Evolutionary conservation across 345 rosid species (phyloP), one percentile per base, ranked within the genome.

Genomic region (Isatis tinctoria): DNA sequence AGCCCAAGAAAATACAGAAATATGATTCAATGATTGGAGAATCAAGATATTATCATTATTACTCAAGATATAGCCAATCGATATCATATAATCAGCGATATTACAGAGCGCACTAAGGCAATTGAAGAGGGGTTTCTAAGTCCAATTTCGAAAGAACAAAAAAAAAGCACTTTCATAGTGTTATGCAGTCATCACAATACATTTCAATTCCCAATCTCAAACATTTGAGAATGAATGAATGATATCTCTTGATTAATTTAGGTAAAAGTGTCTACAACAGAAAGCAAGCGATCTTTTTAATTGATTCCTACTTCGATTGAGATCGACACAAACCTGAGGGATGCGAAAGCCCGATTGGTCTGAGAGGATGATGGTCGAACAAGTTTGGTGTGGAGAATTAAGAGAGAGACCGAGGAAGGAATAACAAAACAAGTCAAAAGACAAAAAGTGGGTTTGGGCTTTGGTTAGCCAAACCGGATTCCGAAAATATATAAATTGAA

Each of bases 361-460:
- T 2, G 5, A 40, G 8, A 53, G 30, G 65, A 57, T 20, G 36
- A 33, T 39, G 47, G 48, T 37, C 24, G 56, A 11, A 51, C 44
- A 68, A 49, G n/a, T 35, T 60, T 37, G 17, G 35, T 35, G 39
- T n/a, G 22, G n/a, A n/a, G n/a, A n/a, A n/a, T n/a, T n/a, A n/a
- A 43, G 33, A 58, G 26, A 69, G 28, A 32, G 30, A 59, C 18
- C 11, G 30, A 14, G 5, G 35, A 54, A 11, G 30, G 32, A 60
- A 22, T 5, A 12, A 54, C 39, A 47, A 1, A 47, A 49, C 41
- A 51, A 18, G 62, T 62, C 28, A 52, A 16, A 45, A 44, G 66
- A 58, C 74, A 72, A 62, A 63, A 63, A 27, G 27, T 70, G 18
- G 76, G 14, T 12, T 72, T 49, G 76, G 69, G 56, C 30, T 24